phyloP scores from a whole-genome alignment of 768 basidiomycete species.

The Myochromella boudieri region DNA sequence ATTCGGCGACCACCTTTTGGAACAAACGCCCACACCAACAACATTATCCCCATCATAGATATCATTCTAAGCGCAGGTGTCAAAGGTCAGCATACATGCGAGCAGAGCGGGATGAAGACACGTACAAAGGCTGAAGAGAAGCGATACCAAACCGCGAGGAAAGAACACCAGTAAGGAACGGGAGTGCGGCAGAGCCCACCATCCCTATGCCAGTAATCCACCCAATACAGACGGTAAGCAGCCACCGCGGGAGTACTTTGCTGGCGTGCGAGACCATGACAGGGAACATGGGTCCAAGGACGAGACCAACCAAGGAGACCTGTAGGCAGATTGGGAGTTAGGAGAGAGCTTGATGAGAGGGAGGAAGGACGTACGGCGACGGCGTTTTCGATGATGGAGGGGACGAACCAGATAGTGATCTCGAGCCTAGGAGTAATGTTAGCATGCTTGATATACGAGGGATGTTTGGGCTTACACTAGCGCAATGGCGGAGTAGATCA shows the following conservation, averaged over 20 bases:
- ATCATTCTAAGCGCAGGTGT: slow-evolving; percentile 13
- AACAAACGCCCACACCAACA: slow-evolving; percentile 23
- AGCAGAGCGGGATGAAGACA: not conserved
- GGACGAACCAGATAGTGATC: slow-evolving; percentile 52
- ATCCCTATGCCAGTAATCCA: slow-evolving; percentile 39
- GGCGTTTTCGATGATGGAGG: slow-evolving; percentile 49
- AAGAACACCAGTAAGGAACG: slow-evolving; percentile 17
- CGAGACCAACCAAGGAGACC: slow-evolving; percentile 47
- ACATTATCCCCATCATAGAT: slow-evolving; percentile 23
- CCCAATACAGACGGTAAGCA: slow-evolving; percentile 42
- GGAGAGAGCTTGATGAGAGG: not conserved
- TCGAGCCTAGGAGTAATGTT: slow-evolving; percentile 33
- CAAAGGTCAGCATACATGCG: not conserved
- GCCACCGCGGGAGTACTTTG: slow-evolving; percentile 32
- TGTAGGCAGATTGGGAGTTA: slow-evolving; percentile 1
- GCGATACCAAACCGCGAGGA: slow-evolving; percentile 14
- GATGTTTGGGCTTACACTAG: slow-evolving; percentile 28
- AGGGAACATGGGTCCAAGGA: slow-evolving; percentile 58
- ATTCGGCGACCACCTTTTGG: slow-evolving; percentile 17
- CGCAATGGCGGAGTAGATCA: slow-evolving; percentile 30
- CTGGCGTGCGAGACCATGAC: slow-evolving; percentile 35
- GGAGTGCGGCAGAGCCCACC: slow-evolving; percentile 23
- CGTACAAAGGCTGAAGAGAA: slow-evolving; percentile 17
- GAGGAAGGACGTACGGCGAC: slow-evolving; percentile 32
- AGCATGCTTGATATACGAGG: not conserved